Conservation (phyloP, 805 yeast genomes). For the Wickerhamiella vanderwaltii region DNA sequence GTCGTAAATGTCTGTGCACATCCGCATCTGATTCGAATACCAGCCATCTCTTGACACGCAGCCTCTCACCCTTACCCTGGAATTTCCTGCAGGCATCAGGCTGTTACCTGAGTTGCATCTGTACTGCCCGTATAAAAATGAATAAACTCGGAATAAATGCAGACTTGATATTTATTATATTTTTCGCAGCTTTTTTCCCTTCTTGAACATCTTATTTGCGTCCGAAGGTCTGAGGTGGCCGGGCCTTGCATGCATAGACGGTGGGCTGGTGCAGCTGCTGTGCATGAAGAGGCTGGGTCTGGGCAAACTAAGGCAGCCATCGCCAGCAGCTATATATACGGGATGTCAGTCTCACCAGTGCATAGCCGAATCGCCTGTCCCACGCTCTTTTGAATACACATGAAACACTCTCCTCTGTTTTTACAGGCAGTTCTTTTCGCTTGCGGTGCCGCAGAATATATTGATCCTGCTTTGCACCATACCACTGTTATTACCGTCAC, state of each 20-base stretch:
- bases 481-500: conserved; percentile 21
- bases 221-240: too few relatives aligned
- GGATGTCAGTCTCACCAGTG: not conserved
- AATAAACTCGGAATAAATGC: too few relatives aligned
- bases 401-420: not conserved
- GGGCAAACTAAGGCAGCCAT: not conserved
- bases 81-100: too few relatives aligned
- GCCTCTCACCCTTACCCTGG: too few relatives aligned
- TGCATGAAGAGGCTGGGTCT: conserved; percentile 1
- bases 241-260: conserved; percentile 3
- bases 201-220: too few relatives aligned
- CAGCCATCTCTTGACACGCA: too few relatives aligned
- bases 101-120: too few relatives aligned
- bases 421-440: conserved; percentile 6
- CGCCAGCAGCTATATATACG: not conserved
- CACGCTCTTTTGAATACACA: not conserved
- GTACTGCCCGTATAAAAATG: too few relatives aligned
- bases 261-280: conserved; percentile 4
- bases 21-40: too few relatives aligned
- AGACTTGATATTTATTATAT: too few relatives aligned
- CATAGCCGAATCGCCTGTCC: not conserved
- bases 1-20: too few relatives aligned
- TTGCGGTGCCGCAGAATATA: conserved; percentile 16
- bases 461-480: conserved; percentile 22
- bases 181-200: too few relatives aligned